phyloP scores from a whole-genome alignment of 202 grass and related monocot genomes.

The Carex arenaria region DNA sequence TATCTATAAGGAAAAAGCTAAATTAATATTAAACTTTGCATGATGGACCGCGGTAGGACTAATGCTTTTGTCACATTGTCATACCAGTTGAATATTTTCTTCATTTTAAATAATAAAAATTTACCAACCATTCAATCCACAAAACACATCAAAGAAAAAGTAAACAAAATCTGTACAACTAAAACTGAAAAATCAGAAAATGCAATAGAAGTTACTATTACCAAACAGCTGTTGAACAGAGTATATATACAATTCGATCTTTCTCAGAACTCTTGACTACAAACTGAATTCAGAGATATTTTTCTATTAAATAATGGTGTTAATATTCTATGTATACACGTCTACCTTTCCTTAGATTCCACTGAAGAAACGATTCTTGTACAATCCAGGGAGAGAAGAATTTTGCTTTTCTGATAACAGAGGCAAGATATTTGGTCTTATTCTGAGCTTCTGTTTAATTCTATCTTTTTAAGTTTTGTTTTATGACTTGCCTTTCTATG shows the following conservation, averaged over 20 bases:
- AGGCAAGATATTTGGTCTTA: conserved; percentile 14
- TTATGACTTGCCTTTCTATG: not conserved
- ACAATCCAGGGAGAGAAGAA: conserved; percentile 1
- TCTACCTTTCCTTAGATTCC: not conserved
- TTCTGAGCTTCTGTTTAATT: not conserved
- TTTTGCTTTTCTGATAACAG: conserved; percentile 19
- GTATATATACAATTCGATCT: not conserved
- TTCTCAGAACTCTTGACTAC: not conserved
- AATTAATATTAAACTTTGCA: not conserved
- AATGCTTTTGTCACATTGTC: not conserved
- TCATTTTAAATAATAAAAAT: not conserved
- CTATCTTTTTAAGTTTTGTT: not conserved
- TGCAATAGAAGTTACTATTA: not conserved
- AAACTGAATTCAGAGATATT: not conserved
- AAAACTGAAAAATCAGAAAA: not conserved
- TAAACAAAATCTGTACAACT: not conserved
- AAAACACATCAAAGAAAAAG: not conserved
- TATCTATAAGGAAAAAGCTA: not conserved
- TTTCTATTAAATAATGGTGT: not conserved
- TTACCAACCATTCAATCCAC: not conserved
- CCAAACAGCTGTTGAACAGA: conserved; percentile 1
- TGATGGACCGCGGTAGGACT: not conserved
- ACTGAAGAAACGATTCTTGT: conserved; percentile 4
- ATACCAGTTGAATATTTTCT: not conserved
- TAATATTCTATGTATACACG: not conserved